Conservation (phyloP, 1,284 basidiomycete genomes). For the Cutaneotrichosporon mucoides region DNA sequence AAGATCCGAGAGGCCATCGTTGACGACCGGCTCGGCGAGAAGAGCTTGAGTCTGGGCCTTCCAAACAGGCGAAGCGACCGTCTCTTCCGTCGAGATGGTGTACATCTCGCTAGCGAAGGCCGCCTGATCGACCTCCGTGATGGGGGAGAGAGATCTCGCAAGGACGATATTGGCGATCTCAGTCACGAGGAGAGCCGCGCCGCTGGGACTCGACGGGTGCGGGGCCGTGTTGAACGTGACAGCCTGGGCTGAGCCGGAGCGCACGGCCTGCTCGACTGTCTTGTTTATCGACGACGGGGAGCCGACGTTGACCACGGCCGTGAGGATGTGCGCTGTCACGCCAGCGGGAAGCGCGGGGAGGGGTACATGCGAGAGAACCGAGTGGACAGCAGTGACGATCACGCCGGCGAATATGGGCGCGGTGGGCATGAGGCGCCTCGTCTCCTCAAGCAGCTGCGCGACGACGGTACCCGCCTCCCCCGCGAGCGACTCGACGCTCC, state of each 20-base stretch:
- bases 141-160: slow-evolving; percentile 28
- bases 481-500: slow-evolving; percentile 19
- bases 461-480: slow-evolving; percentile 23
- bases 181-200: slow-evolving; percentile 32
- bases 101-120: slow-evolving; percentile 22
- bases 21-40: slow-evolving; percentile 17
- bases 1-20: slow-evolving; percentile 8
- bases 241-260: slow-evolving; percentile 7
- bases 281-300: slow-evolving; percentile 34
- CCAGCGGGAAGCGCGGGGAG: slow-evolving; percentile 23
- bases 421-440: slow-evolving; percentile 16
- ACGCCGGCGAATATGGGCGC: slow-evolving; percentile 31
- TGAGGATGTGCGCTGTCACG: slow-evolving; percentile 19
- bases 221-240: slow-evolving; percentile 27
- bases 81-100: not conserved
- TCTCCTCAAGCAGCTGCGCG: slow-evolving; percentile 24
- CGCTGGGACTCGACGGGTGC: slow-evolving; percentile 31
- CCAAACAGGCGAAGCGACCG: slow-evolving; percentile 17
- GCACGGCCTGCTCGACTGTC: slow-evolving; percentile 20
- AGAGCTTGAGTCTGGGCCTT: slow-evolving; percentile 27
- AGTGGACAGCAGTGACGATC: slow-evolving; percentile 30
- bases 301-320: slow-evolving; percentile 22
- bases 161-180: slow-evolving; percentile 40
- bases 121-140: slow-evolving; percentile 13
- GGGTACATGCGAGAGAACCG: slow-evolving; percentile 27